Conservation (phyloP, 164 flowering plant species). For the Piper longum region DNA sequence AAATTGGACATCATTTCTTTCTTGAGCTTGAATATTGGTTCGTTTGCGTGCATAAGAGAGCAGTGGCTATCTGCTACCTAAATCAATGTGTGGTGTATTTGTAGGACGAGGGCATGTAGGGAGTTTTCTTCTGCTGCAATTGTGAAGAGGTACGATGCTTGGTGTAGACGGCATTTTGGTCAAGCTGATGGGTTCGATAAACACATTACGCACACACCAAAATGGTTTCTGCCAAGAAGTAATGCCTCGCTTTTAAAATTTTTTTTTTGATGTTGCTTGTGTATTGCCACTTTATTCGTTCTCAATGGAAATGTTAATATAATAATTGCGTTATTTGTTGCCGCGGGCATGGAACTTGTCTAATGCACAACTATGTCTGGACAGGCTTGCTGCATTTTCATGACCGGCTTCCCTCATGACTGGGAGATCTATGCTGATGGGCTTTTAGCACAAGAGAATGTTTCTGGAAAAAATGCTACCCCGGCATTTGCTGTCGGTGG, state of each 20-base stretch:
- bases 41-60: not conserved
- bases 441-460: not conserved
- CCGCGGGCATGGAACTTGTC: too few species aligned
- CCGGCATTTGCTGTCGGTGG: not conserved
- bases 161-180: conserved; percentile 40
- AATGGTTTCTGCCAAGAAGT: conserved; percentile 52
- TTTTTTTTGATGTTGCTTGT: not conserved
- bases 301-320: too few species aligned
- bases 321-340: too few species aligned
- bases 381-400: not conserved
- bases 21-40: not conserved
- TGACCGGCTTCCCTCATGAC: not conserved
- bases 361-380: not conserved
- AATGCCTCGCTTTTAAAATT: not conserved
- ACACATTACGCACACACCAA: conserved; percentile 28
- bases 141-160: conserved; percentile 30
- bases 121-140: conserved; percentile 50
- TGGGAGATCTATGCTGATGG: not conserved
- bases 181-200: conserved; percentile 28
- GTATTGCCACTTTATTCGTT: not conserved
- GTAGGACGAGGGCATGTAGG: conserved; percentile 28
- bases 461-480: not conserved
- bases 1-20: too few species aligned
- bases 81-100: not conserved
- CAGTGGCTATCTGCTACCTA: not conserved